Evolutionary conservation across 306 rosid genomes (phyloP).

Genomic region (Herpetospermum pedunculosum): DNA sequence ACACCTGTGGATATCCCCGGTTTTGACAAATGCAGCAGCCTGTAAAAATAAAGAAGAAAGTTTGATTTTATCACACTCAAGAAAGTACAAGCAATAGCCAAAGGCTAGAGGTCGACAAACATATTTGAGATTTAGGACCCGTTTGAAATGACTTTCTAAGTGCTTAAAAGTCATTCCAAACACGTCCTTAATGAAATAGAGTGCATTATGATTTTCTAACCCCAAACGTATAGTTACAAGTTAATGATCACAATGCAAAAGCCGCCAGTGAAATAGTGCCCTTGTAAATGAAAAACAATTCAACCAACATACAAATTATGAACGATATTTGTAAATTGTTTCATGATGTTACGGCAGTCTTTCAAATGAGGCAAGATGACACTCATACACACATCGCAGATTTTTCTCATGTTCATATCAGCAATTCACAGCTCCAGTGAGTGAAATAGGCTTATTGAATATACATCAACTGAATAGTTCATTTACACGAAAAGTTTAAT

Average conservation of each 20-base stretch:
- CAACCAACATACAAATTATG: not conserved
- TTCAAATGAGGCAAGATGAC: not conserved
- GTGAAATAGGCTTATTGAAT: not conserved
- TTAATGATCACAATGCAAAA: not conserved
- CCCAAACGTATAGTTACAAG: not conserved
- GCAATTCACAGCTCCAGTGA: not conserved
- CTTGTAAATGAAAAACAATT: not conserved
- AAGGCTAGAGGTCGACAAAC: not conserved
- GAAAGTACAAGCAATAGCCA: not conserved
- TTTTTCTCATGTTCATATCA: too few species aligned
- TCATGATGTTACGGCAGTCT: not conserved
- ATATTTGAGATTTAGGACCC: not conserved
- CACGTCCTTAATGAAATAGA: too few species aligned
- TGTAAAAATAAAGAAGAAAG: constrained; percentile 29
- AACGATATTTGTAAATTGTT: not conserved
- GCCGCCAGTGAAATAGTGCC: not conserved
- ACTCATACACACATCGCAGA: not conserved
- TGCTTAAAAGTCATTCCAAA: too few species aligned
- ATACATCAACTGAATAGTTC: not conserved
- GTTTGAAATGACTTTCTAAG: too few species aligned
- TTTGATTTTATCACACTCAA: constrained; percentile 2
- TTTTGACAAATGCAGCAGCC: constrained; percentile 92
- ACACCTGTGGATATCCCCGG: constrained; percentile 88
- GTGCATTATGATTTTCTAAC: not conserved
- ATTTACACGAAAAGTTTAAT: not conserved